Conservation (phyloP, 2,329 filamentous ascomycete genomes). For the Septoria petroselini region DNA sequence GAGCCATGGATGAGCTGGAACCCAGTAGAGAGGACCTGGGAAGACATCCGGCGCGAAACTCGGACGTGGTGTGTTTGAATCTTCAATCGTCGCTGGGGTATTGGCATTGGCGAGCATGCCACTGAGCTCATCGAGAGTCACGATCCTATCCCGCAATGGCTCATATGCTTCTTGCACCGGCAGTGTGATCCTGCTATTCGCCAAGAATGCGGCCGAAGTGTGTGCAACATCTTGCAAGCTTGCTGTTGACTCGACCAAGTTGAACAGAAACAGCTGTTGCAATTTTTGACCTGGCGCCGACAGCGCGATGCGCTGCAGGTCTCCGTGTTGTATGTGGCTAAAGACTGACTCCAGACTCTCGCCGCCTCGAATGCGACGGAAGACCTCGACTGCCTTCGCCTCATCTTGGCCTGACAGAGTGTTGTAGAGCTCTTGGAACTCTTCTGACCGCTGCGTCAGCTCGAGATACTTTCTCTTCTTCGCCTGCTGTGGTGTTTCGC, state of each 20-base stretch:
- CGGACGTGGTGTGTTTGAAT: background rate
- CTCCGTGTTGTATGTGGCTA: conserved; percentile 1
- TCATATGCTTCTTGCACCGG: background rate
- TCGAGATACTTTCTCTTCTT: conserved; percentile 5
- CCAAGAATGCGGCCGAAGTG: background rate
- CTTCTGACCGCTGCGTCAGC: background rate
- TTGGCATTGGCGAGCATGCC: conserved; percentile 3
- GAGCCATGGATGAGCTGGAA: conserved; percentile 6
- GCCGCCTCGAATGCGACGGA: conserved; percentile 8
- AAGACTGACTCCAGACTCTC: conserved; percentile 8
- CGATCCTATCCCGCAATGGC: conserved; percentile 3
- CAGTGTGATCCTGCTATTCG: background rate
- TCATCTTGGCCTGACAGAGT: conserved; percentile 9
- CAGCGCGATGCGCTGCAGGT: background rate
- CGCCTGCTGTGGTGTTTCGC: conserved; percentile 11
- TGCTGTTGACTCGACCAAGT: conserved; percentile 8
- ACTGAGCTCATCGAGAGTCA: conserved; percentile 4
- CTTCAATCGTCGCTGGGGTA: background rate
- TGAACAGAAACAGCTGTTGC: conserved; percentile 6
- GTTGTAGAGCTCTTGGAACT: conserved; percentile 10
- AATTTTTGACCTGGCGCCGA: background rate
- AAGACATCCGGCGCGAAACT: background rate
- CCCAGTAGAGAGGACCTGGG: conserved; percentile 7
- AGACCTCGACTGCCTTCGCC: conserved; percentile 1
- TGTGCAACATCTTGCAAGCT: conserved; percentile 3